phyloP scores from a whole-genome alignment of 2,329 filamentous ascomycete species.

The Fragosphaeria purpurea region DNA sequence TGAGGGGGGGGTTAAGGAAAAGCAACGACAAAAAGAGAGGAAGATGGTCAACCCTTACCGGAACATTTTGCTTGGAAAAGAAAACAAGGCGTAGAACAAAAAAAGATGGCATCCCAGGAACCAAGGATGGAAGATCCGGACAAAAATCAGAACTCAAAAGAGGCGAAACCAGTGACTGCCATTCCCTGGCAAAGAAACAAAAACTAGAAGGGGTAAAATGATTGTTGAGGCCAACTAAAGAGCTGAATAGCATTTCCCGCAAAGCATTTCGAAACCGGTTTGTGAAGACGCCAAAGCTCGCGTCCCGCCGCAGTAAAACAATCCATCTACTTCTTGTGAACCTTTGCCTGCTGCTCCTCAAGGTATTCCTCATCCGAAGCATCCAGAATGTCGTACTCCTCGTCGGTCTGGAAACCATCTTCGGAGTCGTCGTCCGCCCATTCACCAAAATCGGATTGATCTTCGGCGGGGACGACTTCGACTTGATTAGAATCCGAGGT shows the following conservation, averaged over 20 bases:
- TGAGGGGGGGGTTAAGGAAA: too few species aligned
- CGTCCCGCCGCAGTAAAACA: too few species aligned
- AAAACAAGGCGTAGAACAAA: neutral
- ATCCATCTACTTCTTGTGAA: constrained; percentile 8
- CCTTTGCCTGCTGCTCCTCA: constrained; percentile 37
- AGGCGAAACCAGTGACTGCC: neutral
- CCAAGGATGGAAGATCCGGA: too few species aligned
- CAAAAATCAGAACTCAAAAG: neutral
- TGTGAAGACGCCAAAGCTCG: too few species aligned
- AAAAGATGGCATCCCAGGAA: neutral
- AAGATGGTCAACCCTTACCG: too few species aligned
- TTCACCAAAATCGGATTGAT: constrained; percentile 45
- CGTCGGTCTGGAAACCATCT: constrained; percentile 84
- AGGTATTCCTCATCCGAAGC: constrained; percentile 82
- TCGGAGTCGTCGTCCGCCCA: constrained; percentile 51
- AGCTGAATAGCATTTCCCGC: too few species aligned
- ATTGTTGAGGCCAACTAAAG: too few species aligned
- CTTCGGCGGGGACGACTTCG: constrained; percentile 15
- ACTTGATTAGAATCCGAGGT: too few species aligned
- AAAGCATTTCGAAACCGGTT: too few species aligned
- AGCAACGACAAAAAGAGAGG: too few species aligned
- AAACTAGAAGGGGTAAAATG: neutral
- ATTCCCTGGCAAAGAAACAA: neutral
- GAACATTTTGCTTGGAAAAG: neutral
- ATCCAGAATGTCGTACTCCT: constrained; percentile 96